Evolutionary conservation across 108 stramenopile species (phyloP).

Genomic region (Skeletonema tropicum): DNA sequence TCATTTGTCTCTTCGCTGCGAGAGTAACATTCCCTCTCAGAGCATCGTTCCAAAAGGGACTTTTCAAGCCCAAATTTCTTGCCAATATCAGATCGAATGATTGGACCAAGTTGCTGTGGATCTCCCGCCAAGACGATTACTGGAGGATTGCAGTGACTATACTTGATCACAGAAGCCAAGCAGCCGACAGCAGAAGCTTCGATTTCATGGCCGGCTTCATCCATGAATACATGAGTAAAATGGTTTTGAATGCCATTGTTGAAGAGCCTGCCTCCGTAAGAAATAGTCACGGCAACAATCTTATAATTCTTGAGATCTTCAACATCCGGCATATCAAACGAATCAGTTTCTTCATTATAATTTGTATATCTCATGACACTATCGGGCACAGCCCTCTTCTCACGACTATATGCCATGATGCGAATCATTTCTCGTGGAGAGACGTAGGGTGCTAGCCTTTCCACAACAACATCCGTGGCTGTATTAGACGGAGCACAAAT

Average conservation of each 20-base stretch:
- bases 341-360: conserved; percentile 37
- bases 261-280: conserved; percentile 49
- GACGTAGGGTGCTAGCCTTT: conserved; percentile 43
- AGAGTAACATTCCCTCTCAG: conserved; percentile 24
- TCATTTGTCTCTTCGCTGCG: conserved; percentile 13
- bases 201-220: conserved; percentile 78
- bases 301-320: conserved; percentile 21
- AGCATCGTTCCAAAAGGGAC: conserved; percentile 65
- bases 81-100: conserved; percentile 55
- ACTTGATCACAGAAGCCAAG: conserved; percentile 17
- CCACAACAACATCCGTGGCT: conserved; percentile 68
- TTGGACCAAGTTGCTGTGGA: conserved; percentile 74
- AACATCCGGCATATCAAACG: conserved; percentile 18
- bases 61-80: conserved; percentile 52
- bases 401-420: conserved; percentile 56
- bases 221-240: conserved; percentile 61
- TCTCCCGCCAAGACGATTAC: conserved; percentile 66
- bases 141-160: neutral
- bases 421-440: conserved; percentile 51
- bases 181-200: conserved; percentile 59
- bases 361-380: conserved; percentile 29
- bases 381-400: conserved; percentile 39
- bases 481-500: conserved; percentile 65
- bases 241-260: conserved; percentile 48
- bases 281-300: conserved; percentile 56